Percentiles rank a stretch among this genome's conserved stretches.
Evolutionary conservation across 352 stramenopile genomes (phyloP).

Genomic region (Globisporangium splendens): DNA sequence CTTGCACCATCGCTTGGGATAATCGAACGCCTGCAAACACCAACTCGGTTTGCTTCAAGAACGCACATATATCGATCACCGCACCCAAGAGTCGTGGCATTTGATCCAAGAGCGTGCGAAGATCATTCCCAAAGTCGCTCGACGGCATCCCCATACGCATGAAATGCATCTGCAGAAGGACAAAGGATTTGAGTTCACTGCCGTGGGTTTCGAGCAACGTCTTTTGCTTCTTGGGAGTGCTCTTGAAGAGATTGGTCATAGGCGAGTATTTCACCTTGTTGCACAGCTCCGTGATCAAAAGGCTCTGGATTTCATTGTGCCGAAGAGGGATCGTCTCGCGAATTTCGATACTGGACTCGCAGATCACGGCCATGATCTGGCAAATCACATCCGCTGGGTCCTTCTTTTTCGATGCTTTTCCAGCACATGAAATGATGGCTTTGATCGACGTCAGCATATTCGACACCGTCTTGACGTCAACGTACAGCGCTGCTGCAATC

Average conservation of each 20-base stretch:
- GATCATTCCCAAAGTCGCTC: constrained; percentile 98
- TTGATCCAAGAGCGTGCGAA: constrained; percentile 95
- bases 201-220: constrained; percentile 68
- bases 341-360: constrained; percentile 88
- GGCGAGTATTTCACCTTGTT: constrained; percentile 58
- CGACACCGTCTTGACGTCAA: constrained; percentile 89
- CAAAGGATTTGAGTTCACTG: constrained; percentile 80
- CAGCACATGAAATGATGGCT: constrained; percentile 4
- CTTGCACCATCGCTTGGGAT: constrained; percentile 53
- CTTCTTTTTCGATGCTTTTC: constrained; percentile 16
- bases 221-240: constrained; percentile 44
- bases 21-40: constrained; percentile 53
- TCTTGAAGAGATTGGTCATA: constrained; percentile 46
- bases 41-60: constrained; percentile 45
- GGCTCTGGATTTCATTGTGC: constrained; percentile 96
- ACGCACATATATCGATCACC: constrained; percentile 84
- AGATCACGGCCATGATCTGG: constrained; percentile 49
- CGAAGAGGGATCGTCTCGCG: constrained; percentile 93
- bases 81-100: constrained; percentile 93
- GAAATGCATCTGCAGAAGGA: constrained; percentile 95
- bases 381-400: constrained; percentile 16
- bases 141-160: constrained; percentile 92
- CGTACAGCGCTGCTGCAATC: constrained; percentile 95
- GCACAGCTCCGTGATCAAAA: constrained; percentile 50
- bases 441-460: constrained; percentile 55